phyloP scores from a whole-genome alignment of 768 basidiomycete species.

The Pholiota microspora region DNA sequence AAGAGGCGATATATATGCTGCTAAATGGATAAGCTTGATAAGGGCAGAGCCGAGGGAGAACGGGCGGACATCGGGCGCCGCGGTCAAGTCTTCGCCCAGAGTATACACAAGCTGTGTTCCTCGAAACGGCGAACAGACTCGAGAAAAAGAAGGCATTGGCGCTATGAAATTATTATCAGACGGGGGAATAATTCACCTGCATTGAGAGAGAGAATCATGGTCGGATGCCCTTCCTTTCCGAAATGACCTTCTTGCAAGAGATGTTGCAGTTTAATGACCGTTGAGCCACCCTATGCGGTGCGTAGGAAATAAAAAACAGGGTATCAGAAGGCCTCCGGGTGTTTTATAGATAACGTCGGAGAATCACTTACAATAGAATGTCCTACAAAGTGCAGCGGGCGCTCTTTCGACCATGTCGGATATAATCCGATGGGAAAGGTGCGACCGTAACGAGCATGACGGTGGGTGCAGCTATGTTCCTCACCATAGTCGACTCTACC shows the following conservation, averaged over 20 bases:
- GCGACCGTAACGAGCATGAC: slow-evolving; percentile 43
- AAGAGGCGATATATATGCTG: slow-evolving; percentile 42
- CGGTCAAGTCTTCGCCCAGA: slow-evolving; percentile 39
- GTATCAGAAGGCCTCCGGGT: not conserved
- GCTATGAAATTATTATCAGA: not conserved
- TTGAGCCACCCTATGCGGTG: slow-evolving; percentile 42
- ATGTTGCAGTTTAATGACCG: slow-evolving; percentile 44
- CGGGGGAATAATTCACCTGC: slow-evolving; percentile 27
- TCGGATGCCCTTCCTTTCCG: slow-evolving; percentile 32
- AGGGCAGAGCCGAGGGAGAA: slow-evolving; percentile 39
- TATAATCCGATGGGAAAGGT: slow-evolving; percentile 37
- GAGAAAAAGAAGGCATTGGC: not conserved
- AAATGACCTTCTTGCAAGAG: slow-evolving; percentile 42
- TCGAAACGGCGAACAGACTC: slow-evolving; percentile 47
- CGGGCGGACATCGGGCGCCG: slow-evolving; percentile 38
- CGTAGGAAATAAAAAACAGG: not conserved
- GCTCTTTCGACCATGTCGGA: slow-evolving; percentile 40
- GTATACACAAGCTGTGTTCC: slow-evolving; percentile 47
- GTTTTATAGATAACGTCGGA: not conserved
- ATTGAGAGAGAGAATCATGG: slow-evolving; percentile 47
- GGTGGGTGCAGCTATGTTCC: slow-evolving; percentile 34
- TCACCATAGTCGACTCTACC: slow-evolving; percentile 51
- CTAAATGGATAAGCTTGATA: slow-evolving; percentile 36
- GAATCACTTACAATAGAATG: slow-evolving; percentile 40
- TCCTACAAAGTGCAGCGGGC: slow-evolving; percentile 47